Base-by-base conservation (phyloP, 1,139 yeast genomes). In the Candida glucosophila region DNA sequence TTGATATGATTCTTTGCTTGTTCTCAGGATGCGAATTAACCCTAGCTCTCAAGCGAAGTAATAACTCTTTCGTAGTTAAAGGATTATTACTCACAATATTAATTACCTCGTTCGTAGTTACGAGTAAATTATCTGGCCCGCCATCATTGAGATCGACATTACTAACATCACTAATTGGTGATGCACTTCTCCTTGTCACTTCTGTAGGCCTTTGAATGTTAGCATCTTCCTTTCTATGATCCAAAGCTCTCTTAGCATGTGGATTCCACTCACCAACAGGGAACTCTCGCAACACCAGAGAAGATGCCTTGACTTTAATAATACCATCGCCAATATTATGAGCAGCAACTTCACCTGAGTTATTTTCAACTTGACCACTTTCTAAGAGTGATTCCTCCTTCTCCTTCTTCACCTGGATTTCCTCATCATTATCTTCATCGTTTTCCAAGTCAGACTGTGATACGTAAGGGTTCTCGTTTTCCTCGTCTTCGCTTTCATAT, bases 261-360 rank as follows among this genome's bases (percentile, higher is more conserved):
- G 95, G 90, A 46, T 78, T 77, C 95, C 96, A 86, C 25, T 76
- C 81, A 12, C 94, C 94, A 14, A 52, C 57, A 4, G 92, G 92
- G 53, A 85, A 85, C 23, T 69, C 69, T n/a, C 55, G 50, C 32
- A 86, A 61, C 17, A 78, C 64, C 20, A 64, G 63, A 12, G 70
- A 60, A 4, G 81, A 73, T 1, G 88, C 80, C 43, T 69, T 78
- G 22, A 85, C 55, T 7, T 75, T 67, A 19, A 81, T 73, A 44
- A 77, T 59, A 9, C 93, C 92, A 30, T 75, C 71, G 6, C 77
- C 74, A 20, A 67, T 54, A 25, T 67, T 55, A 24, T 60, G 58
- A 7, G 76, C 75, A 30, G 45, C 55, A 16, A 76, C 56, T 22
- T 55, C 54, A 14, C 23, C 21, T 13, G 42, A 46, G 24, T 39